Conservation (phyloP, 805 yeast species). For the Suhomyces canberraensis region DNA sequence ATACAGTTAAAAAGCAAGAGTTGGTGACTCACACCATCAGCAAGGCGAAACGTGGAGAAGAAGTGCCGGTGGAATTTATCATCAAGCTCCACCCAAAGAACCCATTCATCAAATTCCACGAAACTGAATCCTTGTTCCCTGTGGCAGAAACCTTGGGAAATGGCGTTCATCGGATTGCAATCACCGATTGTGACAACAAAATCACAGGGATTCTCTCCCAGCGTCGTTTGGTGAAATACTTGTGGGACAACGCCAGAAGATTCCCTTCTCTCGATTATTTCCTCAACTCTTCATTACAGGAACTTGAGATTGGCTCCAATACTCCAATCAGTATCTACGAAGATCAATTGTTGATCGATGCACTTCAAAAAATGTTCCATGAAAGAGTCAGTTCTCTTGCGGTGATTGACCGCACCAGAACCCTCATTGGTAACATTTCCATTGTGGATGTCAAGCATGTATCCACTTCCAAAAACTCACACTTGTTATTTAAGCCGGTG, state of each 20-base stretch:
- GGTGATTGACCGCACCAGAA: constrained; percentile 75
- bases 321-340: constrained; percentile 78
- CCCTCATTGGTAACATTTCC: constrained; percentile 86
- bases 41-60: constrained; percentile 80
- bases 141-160: constrained; percentile 89
- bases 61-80: constrained; percentile 88
- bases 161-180: constrained; percentile 93
- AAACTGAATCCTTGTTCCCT: constrained; percentile 60
- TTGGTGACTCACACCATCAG: constrained; percentile 42
- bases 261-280: constrained; percentile 79
- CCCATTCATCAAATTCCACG: constrained; percentile 77
- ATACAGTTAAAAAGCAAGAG: constrained; percentile 28
- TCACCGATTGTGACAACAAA: constrained; percentile 50
- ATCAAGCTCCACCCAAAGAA: constrained; percentile 82
- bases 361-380: constrained; percentile 77
- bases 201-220: constrained; percentile 88
- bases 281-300: constrained; percentile 64
- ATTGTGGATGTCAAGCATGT: constrained; percentile 91
- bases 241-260: constrained; percentile 91
- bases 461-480: constrained; percentile 82
- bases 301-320: constrained; percentile 69
- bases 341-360: constrained; percentile 84
- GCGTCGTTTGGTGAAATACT: constrained; percentile 75
- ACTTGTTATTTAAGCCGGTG: constrained; percentile 76
- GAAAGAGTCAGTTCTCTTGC: constrained; percentile 88